Percentiles rank a stretch among this genome's conserved stretches.
These are phyloP conservation scores for Trypanosoma brucei DNA, from an alignment of 208 protist species.

Conservation along the genomic window DNA sequence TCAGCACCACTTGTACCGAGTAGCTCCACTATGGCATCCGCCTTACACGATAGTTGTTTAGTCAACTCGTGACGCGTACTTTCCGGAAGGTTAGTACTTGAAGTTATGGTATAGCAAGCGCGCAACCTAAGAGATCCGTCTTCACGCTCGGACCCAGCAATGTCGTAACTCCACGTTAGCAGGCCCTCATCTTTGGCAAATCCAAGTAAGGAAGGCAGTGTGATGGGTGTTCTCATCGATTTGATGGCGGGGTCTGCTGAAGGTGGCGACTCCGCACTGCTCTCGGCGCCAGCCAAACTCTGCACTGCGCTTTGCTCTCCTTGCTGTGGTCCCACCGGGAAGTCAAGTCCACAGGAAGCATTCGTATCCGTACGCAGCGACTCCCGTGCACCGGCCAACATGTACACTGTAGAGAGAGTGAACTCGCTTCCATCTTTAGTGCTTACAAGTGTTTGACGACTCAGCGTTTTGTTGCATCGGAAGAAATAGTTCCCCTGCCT, in stretches of 20 bases:
- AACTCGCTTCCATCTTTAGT: slow-evolving; percentile 29
- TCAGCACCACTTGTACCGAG: slow-evolving; percentile 26
- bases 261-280: neutral
- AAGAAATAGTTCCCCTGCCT: slow-evolving; percentile 29
- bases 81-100: slow-evolving; percentile 21
- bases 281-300: no score
- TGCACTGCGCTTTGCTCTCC: neutral
- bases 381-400: slow-evolving; percentile 23
- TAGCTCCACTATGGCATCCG: slow-evolving; percentile 17
- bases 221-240: neutral
- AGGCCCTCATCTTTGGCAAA: neutral
- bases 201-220: neutral
- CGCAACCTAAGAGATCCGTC: slow-evolving; percentile 45
- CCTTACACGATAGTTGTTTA: slow-evolving; percentile 9
- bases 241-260: neutral
- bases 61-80: slow-evolving; percentile 3
- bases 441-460: slow-evolving; percentile 23
- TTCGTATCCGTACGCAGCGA: neutral
- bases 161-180: neutral
- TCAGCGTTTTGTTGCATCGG: slow-evolving; percentile 25
- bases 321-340: neutral
- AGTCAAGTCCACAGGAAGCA: neutral
- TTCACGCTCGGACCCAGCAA: neutral
- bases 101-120: slow-evolving; percentile 24
- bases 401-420: slow-evolving; percentile 29